These are phyloP conservation scores for Persicaria maculosa DNA, from an alignment of 148 eudicot species.

Conservation along the genomic window DNA sequence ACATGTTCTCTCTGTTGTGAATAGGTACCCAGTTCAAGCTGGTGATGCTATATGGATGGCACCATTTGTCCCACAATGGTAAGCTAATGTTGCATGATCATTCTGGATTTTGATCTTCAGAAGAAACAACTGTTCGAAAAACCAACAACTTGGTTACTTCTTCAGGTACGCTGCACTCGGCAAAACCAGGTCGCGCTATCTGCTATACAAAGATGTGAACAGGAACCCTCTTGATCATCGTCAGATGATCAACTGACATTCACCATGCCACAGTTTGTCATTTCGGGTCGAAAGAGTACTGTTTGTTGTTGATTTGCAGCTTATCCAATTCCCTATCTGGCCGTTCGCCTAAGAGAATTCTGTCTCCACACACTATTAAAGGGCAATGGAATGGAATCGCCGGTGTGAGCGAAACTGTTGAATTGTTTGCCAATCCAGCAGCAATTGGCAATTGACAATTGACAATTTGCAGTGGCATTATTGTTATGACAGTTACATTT, in stretches of 20 bases:
- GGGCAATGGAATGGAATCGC: neutral
- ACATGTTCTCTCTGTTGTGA: constrained; percentile 10
- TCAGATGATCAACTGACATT: constrained; percentile 9
- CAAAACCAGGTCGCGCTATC: constrained; percentile 73
- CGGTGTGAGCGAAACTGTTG: neutral
- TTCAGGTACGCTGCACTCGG: constrained; percentile 99
- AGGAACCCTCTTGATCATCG: constrained; percentile 51
- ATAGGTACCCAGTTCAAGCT: constrained; percentile 92
- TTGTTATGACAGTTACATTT: neutral
- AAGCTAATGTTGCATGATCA: constrained; percentile 15
- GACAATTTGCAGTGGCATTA: neutral
- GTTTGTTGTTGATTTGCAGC: neutral
- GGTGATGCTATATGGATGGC: constrained; percentile 99
- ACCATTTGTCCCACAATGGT: constrained; percentile 99
- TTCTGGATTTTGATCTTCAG: constrained; percentile 6
- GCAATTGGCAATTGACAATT: neutral
- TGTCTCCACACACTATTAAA: neutral
- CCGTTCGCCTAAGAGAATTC: neutral
- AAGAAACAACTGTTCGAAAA: constrained; percentile 10
- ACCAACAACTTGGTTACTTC: constrained; percentile 2
- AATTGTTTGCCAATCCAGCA: neutral
- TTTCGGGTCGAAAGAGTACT: neutral
- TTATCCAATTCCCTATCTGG: neutral
- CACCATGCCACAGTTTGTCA: neutral
- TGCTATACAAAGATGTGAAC: constrained; percentile 93